Conservation (phyloP, 2,329 filamentous ascomycete species). For the Orbilia quercus region DNA sequence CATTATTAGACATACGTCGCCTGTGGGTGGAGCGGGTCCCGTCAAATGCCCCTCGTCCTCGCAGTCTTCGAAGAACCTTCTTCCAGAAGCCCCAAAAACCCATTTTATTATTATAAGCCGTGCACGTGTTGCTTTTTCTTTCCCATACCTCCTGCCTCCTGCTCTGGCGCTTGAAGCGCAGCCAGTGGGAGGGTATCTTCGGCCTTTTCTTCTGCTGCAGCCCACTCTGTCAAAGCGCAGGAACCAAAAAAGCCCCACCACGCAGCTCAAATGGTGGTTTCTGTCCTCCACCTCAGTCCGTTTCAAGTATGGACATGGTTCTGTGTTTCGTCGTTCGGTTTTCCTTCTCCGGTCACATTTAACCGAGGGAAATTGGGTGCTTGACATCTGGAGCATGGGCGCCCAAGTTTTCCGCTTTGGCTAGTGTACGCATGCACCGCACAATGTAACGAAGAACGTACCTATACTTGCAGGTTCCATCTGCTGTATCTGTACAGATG, state of each 20-base stretch:
- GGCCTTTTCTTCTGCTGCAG: conserved; percentile 48
- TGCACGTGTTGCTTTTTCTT: conserved; percentile 55
- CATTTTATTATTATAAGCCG: conserved; percentile 55
- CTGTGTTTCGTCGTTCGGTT: conserved; percentile 52
- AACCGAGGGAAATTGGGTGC: conserved; percentile 55
- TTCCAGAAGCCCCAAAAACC: conserved; percentile 50
- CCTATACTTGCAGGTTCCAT: conserved; percentile 15
- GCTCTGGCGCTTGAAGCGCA: conserved; percentile 54
- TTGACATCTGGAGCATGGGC: conserved; percentile 27
- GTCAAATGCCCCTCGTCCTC: conserved; percentile 32
- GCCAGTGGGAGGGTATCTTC: conserved; percentile 30
- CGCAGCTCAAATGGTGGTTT: conserved; percentile 39
- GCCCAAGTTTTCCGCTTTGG: too few relatives aligned
- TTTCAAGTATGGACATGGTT: conserved; percentile 56
- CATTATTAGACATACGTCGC: conserved; percentile 30
- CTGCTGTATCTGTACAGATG: conserved; percentile 29
- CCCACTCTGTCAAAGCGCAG: conserved; percentile 57
- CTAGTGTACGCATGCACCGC: too few relatives aligned
- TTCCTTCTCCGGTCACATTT: conserved; percentile 51
- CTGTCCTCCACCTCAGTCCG: conserved; percentile 44
- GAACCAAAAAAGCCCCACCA: conserved; percentile 56
- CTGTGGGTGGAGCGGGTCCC: conserved; percentile 45
- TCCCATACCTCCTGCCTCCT: conserved; percentile 13
- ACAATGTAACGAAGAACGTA: too few relatives aligned
- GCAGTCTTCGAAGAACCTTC: conserved; percentile 33